Conservation (phyloP, 106 monocot genomes). For the Apostasia shenzhenica region DNA sequence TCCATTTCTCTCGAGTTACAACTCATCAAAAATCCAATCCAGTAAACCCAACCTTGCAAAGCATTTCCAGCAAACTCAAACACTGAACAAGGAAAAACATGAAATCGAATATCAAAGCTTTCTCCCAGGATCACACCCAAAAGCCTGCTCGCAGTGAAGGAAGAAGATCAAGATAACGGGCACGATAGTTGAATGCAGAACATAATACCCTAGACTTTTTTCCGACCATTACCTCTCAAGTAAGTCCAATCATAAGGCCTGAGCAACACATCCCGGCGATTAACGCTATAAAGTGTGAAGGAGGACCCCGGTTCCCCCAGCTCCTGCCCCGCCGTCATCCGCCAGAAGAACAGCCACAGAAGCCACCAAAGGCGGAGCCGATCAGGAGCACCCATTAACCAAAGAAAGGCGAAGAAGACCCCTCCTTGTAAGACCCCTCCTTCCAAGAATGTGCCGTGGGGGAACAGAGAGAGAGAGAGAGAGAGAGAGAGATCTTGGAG, state of each 20-base stretch:
- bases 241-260: constrained; percentile 66
- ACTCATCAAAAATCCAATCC: too few species aligned
- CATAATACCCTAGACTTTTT: not conserved
- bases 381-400: constrained; percentile 10
- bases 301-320: constrained; percentile 14
- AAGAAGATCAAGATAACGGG: not conserved
- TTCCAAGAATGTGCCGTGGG: too few species aligned
- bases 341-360: not conserved
- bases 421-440: not conserved
- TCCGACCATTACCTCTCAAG: constrained; percentile 34
- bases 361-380: not conserved
- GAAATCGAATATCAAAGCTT: not conserved
- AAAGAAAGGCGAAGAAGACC: not conserved
- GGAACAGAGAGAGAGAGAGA: too few species aligned
- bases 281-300: constrained; percentile 36
- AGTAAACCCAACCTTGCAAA: not conserved
- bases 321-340: not conserved
- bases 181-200: not conserved
- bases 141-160: not conserved
- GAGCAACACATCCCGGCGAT: constrained; percentile 26
- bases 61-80: not conserved
- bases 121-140: not conserved
- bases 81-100: not conserved
- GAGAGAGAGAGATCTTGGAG: too few species aligned
- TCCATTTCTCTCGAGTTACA: too few species aligned